Evolutionary conservation across 805 yeast species (phyloP), one percentile per base, ranked within the genome.

Genomic region (Debaryomyces maramus): DNA sequence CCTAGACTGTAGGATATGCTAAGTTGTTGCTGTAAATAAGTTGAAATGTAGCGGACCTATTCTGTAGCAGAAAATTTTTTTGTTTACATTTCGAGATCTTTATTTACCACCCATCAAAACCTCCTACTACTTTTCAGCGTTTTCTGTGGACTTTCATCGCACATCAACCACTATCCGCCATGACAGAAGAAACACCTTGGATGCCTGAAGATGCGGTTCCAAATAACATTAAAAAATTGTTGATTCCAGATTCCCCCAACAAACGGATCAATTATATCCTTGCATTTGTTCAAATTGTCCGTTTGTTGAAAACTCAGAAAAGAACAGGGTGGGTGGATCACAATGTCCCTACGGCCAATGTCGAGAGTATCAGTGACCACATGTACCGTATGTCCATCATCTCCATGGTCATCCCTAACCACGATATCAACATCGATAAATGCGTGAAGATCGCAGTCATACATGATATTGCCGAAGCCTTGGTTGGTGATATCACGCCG

Each of bases 261-360:
- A 32, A 48, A 20, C 45, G 46, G 20, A 53, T 69, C 36, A 76
- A 78, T 51, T 78, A 80, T 58, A 73, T 81, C 38, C 53, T 79
- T 31, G 77, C 77, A 11, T 78, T 80, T 46, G 61, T 80, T 37
- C 88, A 87, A 55, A 77, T 88, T 22, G 77, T 88, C 0, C 75
- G 83, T 37, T 71, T 81, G 23, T 70, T 91, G 51, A 91, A 91
- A 62, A 70, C 80, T 4, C 91, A 88, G 55, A 81, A 75, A 50
- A 76, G 99, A 58, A 91, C 99, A 0, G 99, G 99, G 2, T 91
- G 98, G 98, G 63, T 91, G 15, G 91, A 88, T 56, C 80, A 78
- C 53, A 66, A 67, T 3, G 51, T 70, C 13, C 75, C 78, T 8
- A 57, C 70, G 13, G 70, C 70, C 1, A 52, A 69, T 18, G 81